phyloP scores from a whole-genome alignment of 2,329 filamentous ascomycete species.

The Periconia sp. region DNA sequence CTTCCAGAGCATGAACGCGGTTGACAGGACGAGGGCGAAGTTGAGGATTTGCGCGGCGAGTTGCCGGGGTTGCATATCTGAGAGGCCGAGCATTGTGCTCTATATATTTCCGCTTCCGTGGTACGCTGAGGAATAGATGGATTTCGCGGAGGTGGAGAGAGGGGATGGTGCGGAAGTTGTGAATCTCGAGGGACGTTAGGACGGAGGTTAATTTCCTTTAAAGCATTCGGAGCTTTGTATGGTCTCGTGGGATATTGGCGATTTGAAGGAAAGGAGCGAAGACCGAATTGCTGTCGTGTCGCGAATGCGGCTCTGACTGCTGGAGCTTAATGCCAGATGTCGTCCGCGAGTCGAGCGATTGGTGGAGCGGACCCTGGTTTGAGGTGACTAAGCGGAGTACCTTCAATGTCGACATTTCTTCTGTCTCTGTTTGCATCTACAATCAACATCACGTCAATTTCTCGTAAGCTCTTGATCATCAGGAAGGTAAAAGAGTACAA shows the following conservation, averaged over 20 bases:
- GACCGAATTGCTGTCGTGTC: neutral
- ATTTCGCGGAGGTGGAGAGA: constrained; percentile 8
- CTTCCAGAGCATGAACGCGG: constrained; percentile 92
- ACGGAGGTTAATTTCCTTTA: neutral
- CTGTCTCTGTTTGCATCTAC: neutral
- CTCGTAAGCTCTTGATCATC: too few species aligned
- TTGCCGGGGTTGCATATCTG: constrained; percentile 73
- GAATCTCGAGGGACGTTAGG: neutral
- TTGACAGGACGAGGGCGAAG: constrained; percentile 86
- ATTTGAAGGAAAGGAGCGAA: neutral
- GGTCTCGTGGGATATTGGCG: neutral
- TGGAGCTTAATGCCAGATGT: constrained; percentile 12
- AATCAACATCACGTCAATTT: neutral
- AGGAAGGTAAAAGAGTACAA: too few species aligned
- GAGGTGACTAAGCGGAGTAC: constrained; percentile 4
- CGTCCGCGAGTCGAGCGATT: constrained; percentile 1
- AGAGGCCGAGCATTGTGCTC: constrained; percentile 50
- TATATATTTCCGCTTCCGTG: too few species aligned
- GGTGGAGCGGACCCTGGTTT: neutral
- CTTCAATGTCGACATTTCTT: neutral
- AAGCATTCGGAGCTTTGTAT: neutral
- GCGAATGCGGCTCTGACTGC: neutral
- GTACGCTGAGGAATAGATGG: neutral
- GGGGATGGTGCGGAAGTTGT: neutral
- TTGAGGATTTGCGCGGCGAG: constrained; percentile 81